Evolutionary conservation across 768 basidiomycete genomes (phyloP), one percentile per base, ranked within the genome.

Genomic region (Trametes cingulata): DNA sequence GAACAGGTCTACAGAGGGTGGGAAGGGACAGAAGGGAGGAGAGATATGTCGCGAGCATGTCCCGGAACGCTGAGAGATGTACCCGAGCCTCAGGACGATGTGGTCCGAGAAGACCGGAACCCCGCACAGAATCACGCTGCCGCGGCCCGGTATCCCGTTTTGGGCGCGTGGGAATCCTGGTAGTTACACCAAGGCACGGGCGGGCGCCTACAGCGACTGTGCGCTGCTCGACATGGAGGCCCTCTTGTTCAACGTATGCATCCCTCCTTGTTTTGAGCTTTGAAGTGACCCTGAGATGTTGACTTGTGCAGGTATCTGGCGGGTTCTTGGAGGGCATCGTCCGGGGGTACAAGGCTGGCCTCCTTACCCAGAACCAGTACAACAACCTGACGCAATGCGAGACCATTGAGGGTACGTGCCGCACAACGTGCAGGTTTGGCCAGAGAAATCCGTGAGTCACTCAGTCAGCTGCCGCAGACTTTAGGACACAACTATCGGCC

Each of bases 381-480:
- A 81, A 86, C 70, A 98, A 93, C 76, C 76, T 99, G 72, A 90
- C 91, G 4, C 97, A 99, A 76, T 98, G 97, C 83, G 97, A 99
- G 76, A 93, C 86, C 25, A 82, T 98, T 29, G 97, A 98, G 80
- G 96, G 96, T 93, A 66, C 54, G 79, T 65, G n/a, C 20, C 14
- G 10, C 36, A 5, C 9, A 7, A 13, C 24, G 22, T 15, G 14
- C 29, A 12, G 15, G 27, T 22, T 24, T 19, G 3, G 6, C 9
- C 39, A 15, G 9, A n/a, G 36, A 48, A 29, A 36, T 20, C 8
- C 6, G 6, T 33, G 29, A 33, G 29, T 4, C 6, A 33, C 42
- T 14, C 27, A 17, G 6, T 1, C 4, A 10, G 15, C n/a, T 4
- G 3, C 68, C 3, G 2, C 20, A 98, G 97, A 99, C 76, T 87